phyloP scores from a whole-genome alignment of 2,329 filamentous ascomycete species.

The Aspergillus sojae region DNA sequence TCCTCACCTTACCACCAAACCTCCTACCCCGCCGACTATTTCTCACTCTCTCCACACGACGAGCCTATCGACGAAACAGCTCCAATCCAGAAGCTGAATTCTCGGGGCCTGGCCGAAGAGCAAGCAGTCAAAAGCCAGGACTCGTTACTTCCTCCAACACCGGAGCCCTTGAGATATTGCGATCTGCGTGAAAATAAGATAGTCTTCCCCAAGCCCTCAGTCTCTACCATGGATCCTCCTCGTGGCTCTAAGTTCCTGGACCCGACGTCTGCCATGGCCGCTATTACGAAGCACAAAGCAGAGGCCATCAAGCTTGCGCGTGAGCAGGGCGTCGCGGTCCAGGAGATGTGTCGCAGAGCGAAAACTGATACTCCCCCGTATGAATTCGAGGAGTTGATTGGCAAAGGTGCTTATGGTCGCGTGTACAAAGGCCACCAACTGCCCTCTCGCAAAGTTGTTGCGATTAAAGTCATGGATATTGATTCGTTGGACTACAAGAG shows the following conservation, averaged over 20 bases:
- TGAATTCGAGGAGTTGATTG: conserved; percentile 54
- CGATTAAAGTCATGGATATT: conserved; percentile 55
- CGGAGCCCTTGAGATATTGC: not conserved
- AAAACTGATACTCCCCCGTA: conserved; percentile 50
- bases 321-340: conserved; percentile 48
- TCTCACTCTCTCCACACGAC: not conserved
- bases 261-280: conserved; percentile 46
- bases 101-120: not conserved
- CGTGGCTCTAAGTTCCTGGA: conserved; percentile 41
- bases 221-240: conserved; percentile 20
- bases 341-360: conserved; percentile 50
- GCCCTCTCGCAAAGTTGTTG: conserved; percentile 47
- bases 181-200: not conserved
- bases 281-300: conserved; percentile 52
- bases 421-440: conserved; percentile 53
- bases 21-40: not conserved
- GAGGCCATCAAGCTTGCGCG: conserved; percentile 51
- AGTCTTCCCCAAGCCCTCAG: not conserved
- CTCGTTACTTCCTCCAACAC: conserved; percentile 4
- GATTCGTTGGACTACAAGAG: conserved; percentile 53
- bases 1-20: not conserved
- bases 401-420: conserved; percentile 54
- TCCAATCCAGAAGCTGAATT: not conserved
- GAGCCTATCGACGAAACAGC: not conserved
- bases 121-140: not conserved